Base-by-base conservation (phyloP, 2,329 filamentous ascomycete genomes). In the Aspergillus tubingensis region DNA sequence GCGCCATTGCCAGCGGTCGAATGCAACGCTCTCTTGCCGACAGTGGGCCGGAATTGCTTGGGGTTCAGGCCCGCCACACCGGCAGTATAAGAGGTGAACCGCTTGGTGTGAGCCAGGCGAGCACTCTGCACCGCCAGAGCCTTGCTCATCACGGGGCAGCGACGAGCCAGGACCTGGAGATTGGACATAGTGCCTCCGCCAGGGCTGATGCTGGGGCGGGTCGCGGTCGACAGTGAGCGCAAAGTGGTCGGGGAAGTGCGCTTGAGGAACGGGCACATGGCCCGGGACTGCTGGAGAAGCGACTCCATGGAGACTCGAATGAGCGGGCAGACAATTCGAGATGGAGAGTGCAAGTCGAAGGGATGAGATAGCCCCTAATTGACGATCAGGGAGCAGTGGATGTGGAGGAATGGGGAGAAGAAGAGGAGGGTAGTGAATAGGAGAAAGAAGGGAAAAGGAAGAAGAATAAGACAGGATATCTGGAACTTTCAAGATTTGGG, bases 91-190 rank as follows among this genome's bases (percentile, higher is more conserved):
- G 76, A 74, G 59, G 75, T 74, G 60, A 79, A 78, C 8, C 73
- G 71, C 70, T 77, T 79, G 54, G 74, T 63, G 53, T 66, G 67
- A 23, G 71, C 72, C 61, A 80, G 68, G 51, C 78, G 76, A 49
- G 79, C 74, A 63, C 77, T 80, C 83, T 97, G 94, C 41, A 97
- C 89, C 63, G 92, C 91, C 76, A 99, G 86, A 44, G 95, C 95
- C 85, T 97, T 96, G 78, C 93, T 94, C 95, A 99, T 99, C 78
- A 99, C 90, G 61, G 95, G 95, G 85, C 95, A 99, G 77, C 94
- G 92, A 74, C 92, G 89, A 72, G 92, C 95, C 73, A 96, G 88
- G 68, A 95, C 87, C 83, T 98, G 95, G 72, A 99, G 85, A 81
- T 96, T 98, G 73, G 92, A 96, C 87, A 98, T 96, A 79, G 91